These are phyloP conservation scores for Hypseocharis bilobata DNA, from an alignment of 441 rosid genomes.

Conservation along the genomic window DNA sequence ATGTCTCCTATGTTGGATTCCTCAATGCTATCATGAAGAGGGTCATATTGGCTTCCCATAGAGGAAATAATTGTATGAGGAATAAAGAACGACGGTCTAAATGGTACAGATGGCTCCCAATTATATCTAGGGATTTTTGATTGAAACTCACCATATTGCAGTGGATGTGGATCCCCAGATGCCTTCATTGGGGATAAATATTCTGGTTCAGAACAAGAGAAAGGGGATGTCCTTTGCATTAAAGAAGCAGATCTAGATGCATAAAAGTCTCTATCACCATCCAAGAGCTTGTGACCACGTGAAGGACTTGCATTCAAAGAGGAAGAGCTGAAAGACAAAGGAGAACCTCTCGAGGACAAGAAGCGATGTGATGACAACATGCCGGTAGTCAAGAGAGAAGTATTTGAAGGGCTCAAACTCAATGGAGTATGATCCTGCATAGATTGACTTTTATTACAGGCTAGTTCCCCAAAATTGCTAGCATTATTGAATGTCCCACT, in stretches of 20 bases:
- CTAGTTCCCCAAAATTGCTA: constrained; percentile 20
- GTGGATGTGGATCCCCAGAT: constrained; percentile 24
- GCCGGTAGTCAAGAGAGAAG: constrained; percentile 19
- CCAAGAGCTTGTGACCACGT: constrained; percentile 30
- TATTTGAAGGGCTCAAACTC: constrained; percentile 13
- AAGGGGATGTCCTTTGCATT: constrained; percentile 30
- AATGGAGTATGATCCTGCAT: constrained; percentile 9
- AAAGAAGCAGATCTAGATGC: constrained; percentile 33
- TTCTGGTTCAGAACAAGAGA: constrained; percentile 36
- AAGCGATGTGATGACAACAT: constrained; percentile 21
- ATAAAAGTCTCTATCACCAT: constrained; percentile 23
- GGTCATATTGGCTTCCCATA: constrained; percentile 46
- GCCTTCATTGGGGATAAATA: constrained; percentile 21
- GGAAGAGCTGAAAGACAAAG: constrained; percentile 30
- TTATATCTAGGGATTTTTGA: constrained; percentile 42
- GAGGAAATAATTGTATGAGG: constrained; percentile 41
- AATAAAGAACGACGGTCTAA: constrained; percentile 55
- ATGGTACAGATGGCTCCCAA: constrained; percentile 87
- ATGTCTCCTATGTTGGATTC: constrained; percentile 28
- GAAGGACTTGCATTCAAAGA: constrained; percentile 30
- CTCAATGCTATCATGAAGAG: constrained; percentile 50
- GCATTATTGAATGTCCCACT: constrained; percentile 23
- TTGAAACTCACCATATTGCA: constrained; percentile 27
- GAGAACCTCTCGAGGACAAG: constrained; percentile 38
- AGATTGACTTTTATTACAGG: constrained; percentile 14